Conservation (phyloP, 768 basidiomycete genomes). For the Serpula lacrymans region DNA sequence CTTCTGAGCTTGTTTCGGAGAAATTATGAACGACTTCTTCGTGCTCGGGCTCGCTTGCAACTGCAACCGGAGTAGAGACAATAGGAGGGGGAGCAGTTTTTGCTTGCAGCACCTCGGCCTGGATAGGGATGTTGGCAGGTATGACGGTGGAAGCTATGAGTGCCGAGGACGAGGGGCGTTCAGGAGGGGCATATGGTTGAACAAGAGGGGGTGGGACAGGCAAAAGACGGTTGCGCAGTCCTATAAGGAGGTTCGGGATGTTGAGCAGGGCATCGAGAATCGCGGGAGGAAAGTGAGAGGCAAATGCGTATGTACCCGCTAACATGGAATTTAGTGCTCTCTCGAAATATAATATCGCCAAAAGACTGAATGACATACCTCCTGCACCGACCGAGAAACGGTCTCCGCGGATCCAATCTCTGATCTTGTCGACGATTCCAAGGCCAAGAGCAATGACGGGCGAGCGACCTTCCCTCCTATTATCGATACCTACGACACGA, state of each 20-base stretch:
- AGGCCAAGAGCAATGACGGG: slow-evolving; percentile 44
- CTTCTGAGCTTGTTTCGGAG: slow-evolving; percentile 56
- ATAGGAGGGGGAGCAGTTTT: too few species aligned
- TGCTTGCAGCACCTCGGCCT: slow-evolving; percentile 8
- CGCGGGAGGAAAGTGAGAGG: slow-evolving; percentile 64
- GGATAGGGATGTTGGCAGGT: background rate
- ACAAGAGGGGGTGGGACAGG: slow-evolving; percentile 44
- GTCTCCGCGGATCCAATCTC: slow-evolving; percentile 62
- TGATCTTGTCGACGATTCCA: slow-evolving; percentile 42
- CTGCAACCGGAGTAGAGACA: background rate
- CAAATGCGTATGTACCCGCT: slow-evolving; percentile 70
- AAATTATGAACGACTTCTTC: slow-evolving; percentile 7
- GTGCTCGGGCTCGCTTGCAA: slow-evolving; percentile 4
- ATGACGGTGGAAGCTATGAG: background rate
- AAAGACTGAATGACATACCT: slow-evolving; percentile 42
- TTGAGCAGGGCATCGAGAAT: slow-evolving; percentile 63
- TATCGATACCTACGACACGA: slow-evolving; percentile 56
- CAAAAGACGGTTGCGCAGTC: slow-evolving; percentile 57
- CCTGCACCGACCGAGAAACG: slow-evolving; percentile 76
- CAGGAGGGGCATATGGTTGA: slow-evolving; percentile 30
- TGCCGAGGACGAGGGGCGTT: slow-evolving; percentile 12
- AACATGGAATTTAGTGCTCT: slow-evolving; percentile 11
- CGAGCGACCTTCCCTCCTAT: slow-evolving; percentile 32
- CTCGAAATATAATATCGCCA: slow-evolving; percentile 1
- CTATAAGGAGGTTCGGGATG: slow-evolving; percentile 63